Evolutionary conservation across 805 yeast genomes (phyloP).

Genomic region (Sugiyamaella marilandica): DNA sequence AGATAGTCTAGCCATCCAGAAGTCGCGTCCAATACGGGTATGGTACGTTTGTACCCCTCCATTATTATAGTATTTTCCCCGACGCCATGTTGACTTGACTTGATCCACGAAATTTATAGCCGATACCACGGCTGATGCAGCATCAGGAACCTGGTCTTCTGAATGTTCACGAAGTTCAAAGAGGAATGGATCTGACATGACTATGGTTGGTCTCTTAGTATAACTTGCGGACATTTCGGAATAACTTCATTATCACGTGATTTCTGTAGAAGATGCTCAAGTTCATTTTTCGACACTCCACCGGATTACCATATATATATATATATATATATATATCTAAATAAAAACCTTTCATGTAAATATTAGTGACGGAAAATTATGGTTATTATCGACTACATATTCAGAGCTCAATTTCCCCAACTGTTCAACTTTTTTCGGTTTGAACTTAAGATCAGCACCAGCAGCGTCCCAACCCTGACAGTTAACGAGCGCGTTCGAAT

Average conservation of each 20-base stretch:
- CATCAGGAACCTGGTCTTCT: conserved; percentile 22
- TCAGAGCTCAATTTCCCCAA: no score
- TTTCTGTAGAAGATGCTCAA: no score
- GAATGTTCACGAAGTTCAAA: conserved; percentile 20
- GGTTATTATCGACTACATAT: no score
- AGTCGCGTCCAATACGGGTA: conserved; percentile 25
- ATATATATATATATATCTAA: no score
- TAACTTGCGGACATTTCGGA: no score
- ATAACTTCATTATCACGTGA: no score
- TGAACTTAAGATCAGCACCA: no score
- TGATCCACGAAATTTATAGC: conserved; percentile 19
- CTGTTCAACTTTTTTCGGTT: no score
- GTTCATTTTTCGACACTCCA: no score
- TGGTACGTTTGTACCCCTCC: conserved; percentile 24
- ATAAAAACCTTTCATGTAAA: no score
- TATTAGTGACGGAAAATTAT: no score
- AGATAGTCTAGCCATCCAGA: conserved; percentile 37
- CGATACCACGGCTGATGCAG: conserved; percentile 17
- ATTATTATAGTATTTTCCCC: conserved; percentile 16
- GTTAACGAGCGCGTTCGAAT: not conserved
- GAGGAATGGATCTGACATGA: conserved; percentile 8
- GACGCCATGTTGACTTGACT: conserved; percentile 23
- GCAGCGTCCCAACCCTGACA: not conserved
- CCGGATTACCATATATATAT: no score
- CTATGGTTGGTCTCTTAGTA: not conserved